phyloP scores from a whole-genome alignment of 768 basidiomycete genomes.

The Scleroderma bovista region DNA sequence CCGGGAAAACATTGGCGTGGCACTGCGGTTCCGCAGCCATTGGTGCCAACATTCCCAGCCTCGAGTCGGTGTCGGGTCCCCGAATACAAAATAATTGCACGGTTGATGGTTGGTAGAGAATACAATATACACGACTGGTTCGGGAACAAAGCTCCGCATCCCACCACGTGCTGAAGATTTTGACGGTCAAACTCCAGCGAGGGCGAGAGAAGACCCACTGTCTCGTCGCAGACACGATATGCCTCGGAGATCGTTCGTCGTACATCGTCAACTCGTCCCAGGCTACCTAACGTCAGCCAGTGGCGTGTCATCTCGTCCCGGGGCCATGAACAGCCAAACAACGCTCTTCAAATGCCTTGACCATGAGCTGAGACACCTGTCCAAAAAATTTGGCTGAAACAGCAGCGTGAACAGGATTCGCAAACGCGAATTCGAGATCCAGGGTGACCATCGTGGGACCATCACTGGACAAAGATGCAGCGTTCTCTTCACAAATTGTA shows the following conservation, averaged over 20 bases:
- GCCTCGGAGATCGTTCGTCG: no score
- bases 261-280: no score
- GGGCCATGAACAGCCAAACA: constrained; percentile 69
- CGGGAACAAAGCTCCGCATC: no score
- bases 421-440: constrained; percentile 81
- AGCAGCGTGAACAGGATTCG: constrained; percentile 78
- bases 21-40: neutral
- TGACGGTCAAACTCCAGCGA: no score
- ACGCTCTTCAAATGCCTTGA: constrained; percentile 86
- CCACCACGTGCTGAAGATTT: no score
- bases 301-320: constrained; percentile 18
- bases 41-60: no score
- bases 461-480: constrained; percentile 10
- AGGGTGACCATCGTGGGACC: constrained; percentile 78
- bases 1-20: neutral
- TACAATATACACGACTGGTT: neutral
- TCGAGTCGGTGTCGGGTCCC: no score
- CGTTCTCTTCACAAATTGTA: neutral
- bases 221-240: no score
- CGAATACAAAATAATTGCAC: no score
- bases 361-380: constrained; percentile 83
- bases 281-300: neutral
- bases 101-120: neutral
- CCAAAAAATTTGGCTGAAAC: constrained; percentile 85
- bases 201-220: no score